Evolutionary conservation across 805 yeast genomes (phyloP).

Genomic region (Metschnikowia shivogae): DNA sequence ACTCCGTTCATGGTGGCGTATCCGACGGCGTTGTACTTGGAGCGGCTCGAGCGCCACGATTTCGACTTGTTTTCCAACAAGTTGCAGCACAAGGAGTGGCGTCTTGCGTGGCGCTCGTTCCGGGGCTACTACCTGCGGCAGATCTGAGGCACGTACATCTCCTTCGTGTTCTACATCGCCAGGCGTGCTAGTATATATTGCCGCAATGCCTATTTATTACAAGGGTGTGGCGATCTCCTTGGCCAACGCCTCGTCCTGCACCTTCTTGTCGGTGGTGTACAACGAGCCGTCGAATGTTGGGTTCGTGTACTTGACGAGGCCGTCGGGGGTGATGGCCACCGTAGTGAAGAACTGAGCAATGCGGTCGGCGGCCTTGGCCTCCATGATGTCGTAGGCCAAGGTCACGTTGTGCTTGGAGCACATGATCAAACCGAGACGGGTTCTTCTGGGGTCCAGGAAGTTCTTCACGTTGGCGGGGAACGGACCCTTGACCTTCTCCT

Average conservation of each 20-base stretch:
- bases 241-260: conserved; percentile 46
- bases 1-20: conserved; percentile 65
- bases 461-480: conserved; percentile 69
- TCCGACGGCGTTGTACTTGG: conserved; percentile 61
- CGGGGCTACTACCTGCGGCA: conserved; percentile 39
- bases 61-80: conserved; percentile 54
- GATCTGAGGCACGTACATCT: conserved; percentile 20
- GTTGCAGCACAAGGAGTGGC: conserved; percentile 55
- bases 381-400: conserved; percentile 62
- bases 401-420: conserved; percentile 63
- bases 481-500: conserved; percentile 53
- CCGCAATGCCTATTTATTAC: background rate
- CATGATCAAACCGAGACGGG: conserved; percentile 72
- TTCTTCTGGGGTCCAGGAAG: conserved; percentile 64
- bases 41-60: conserved; percentile 55
- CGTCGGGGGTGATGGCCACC: conserved; percentile 69
- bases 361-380: conserved; percentile 61
- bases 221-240: conserved; percentile 15
- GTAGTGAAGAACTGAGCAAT: conserved; percentile 75
- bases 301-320: conserved; percentile 59
- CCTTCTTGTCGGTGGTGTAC: conserved; percentile 53
- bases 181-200: too few species aligned
- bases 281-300: conserved; percentile 47
- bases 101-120: conserved; percentile 59
- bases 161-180: too few species aligned